Evolutionary conservation across 108 stramenopile species (phyloP).

Genomic region (Nannochloropsis oceanica): DNA sequence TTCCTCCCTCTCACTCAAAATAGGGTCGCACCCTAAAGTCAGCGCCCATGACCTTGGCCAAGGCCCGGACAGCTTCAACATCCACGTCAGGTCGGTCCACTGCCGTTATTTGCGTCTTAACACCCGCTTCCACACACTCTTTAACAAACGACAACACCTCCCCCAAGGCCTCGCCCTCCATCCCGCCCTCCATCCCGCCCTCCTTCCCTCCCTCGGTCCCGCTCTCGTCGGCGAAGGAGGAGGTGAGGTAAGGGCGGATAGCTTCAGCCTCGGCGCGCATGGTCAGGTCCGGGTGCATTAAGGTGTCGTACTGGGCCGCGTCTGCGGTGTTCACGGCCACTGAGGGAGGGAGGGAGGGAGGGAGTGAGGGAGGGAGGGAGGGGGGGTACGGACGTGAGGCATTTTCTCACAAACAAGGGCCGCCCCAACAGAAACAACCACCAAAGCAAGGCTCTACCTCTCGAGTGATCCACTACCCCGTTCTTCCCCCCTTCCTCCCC

Average conservation of each 20-base stretch:
- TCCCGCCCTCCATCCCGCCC: neutral
- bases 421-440: neutral
- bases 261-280: neutral
- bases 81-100: neutral
- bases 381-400: neutral
- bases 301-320: neutral
- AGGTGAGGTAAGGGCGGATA: neutral
- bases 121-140: neutral
- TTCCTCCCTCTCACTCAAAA: neutral
- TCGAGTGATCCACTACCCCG: neutral
- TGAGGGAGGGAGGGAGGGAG: neutral
- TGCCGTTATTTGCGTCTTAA: neutral
- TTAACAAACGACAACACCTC: neutral
- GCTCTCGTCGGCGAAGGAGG: neutral
- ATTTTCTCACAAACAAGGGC: neutral
- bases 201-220: neutral
- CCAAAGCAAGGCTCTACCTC: neutral
- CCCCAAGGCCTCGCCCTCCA: neutral
- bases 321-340: neutral
- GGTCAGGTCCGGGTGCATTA: neutral
- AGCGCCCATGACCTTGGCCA: neutral
- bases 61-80: neutral
- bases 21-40: neutral
- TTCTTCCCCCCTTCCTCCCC: neutral
- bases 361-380: neutral